Evolutionary conservation across 495 filamentous ascomycete genomes (phyloP), one percentile per base, ranked within the genome.

Genomic region (Penicillium angulare): DNA sequence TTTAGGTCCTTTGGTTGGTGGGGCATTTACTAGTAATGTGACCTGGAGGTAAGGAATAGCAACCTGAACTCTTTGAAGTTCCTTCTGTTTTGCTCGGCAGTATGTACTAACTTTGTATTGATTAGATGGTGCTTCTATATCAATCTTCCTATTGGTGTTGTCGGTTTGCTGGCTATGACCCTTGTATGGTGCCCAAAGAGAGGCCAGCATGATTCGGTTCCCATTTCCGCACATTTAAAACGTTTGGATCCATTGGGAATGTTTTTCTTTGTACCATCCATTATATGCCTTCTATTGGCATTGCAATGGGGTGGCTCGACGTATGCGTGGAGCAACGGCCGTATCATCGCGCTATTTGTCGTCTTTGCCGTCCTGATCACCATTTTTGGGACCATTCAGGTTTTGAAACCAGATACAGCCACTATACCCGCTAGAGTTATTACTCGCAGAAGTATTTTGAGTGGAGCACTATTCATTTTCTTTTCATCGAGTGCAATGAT

Each of bases 391-490:
- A 71, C 56, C 6, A 64, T 92, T 9, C 87, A 97, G 62, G 64
- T 84, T 41, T 75, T 79, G 70, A 78, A 77, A 54, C 80, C 82
- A 3, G 84, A 93, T 8, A 83, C 75, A 5, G 92, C 92, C 2
- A 92, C 89, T 1, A 72, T 96, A 1, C 90, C 90, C 3, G 79
- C 81, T 3, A 80, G 83, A 27, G 72, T 96, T 44, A 71, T 95
- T 55, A 82, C 73, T n/a, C 83, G 90, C 55, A 82, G 88, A 10
- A 86, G 72, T 43, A 79, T 96, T 8, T 76, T 76, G 55, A 71
- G 73, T 3, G 64, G 74, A 3, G 62, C 74, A 0, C 68, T 78
- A 47, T 88, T 80, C 61, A 55, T 67, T 17, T 75, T 84, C 54
- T 72, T 68, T 55, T 49, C 86, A 5, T 84, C 82, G 15, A 79